phyloP scores from a whole-genome alignment of 768 basidiomycete species.

The Nidularia sp. region DNA sequence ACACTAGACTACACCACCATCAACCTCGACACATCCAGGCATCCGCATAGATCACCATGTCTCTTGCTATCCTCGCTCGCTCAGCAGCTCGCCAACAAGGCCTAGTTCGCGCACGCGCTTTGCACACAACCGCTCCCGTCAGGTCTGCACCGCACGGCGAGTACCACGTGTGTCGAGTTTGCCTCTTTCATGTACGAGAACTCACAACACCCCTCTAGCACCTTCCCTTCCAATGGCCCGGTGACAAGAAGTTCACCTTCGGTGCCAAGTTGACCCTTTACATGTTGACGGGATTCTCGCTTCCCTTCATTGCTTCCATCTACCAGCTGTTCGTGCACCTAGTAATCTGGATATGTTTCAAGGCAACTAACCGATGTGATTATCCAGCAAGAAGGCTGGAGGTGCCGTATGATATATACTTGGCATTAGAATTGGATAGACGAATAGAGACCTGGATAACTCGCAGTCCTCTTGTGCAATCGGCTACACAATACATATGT shows the following conservation, averaged over 20 bases:
- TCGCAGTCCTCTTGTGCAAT: no score
- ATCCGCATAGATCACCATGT: conserved; percentile 21
- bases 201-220: conserved; percentile 30
- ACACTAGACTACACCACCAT: background rate
- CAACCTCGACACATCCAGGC: background rate
- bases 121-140: conserved; percentile 34
- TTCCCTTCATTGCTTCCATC: conserved; percentile 60
- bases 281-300: conserved; percentile 54
- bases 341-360: background rate
- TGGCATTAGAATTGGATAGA: background rate
- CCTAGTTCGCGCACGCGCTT: conserved; percentile 23
- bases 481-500: no score
- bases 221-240: conserved; percentile 52
- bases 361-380: background rate
- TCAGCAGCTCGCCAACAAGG: conserved; percentile 33
- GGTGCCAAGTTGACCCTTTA: conserved; percentile 42
- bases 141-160: conserved; percentile 47
- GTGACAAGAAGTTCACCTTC: conserved; percentile 45
- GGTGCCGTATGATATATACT: conserved; percentile 13
- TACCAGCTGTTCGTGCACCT: conserved; percentile 60
- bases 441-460: background rate
- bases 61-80: conserved; percentile 37
- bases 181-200: background rate
- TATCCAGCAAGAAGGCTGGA: conserved; percentile 38
- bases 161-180: conserved; percentile 46